phyloP scores from a whole-genome alignment of 176 grass and related monocot genomes.

The Avena atlantica region DNA sequence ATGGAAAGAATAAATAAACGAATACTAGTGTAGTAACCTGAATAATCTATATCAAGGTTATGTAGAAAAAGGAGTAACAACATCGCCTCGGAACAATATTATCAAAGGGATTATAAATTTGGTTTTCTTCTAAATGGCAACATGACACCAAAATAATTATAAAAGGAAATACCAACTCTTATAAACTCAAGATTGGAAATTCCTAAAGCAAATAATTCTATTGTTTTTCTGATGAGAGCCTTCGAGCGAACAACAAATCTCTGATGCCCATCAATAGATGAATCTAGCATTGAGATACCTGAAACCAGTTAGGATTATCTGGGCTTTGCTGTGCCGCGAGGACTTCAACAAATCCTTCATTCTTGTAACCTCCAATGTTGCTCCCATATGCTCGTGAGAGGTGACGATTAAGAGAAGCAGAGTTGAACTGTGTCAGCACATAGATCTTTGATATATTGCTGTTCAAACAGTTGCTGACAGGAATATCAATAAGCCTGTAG shows the following conservation, averaged over 20 bases:
- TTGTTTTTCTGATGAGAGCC: not conserved
- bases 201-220: not conserved
- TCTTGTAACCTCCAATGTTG: conserved; percentile 90
- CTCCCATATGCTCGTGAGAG: conserved; percentile 85
- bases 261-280: not conserved
- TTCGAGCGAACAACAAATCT: conserved; percentile 1
- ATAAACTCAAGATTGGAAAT: conserved; percentile 1
- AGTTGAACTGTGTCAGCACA: conserved; percentile 97
- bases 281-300: conserved; percentile 60
- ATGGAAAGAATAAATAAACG: not conserved
- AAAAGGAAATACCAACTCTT: not conserved
- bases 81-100: not conserved
- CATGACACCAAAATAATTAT: conserved; percentile 11
- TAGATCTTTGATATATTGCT: conserved; percentile 96
- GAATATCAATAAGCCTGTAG: conserved; percentile 96
- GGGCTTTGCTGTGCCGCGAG: conserved; percentile 97
- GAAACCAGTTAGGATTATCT: conserved; percentile 99
- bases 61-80: not conserved
- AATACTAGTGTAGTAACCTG: not conserved
- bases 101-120: conserved; percentile 18
- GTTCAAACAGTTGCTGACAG: conserved; percentile 98
- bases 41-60: conserved; percentile 19
- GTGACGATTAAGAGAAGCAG: conserved; percentile 93
- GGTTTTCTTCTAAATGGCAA: not conserved
- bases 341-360: conserved; percentile 97